Conservation (phyloP, 2,329 filamentous ascomycete genomes). For the Aspergillus pseudotamarii region DNA sequence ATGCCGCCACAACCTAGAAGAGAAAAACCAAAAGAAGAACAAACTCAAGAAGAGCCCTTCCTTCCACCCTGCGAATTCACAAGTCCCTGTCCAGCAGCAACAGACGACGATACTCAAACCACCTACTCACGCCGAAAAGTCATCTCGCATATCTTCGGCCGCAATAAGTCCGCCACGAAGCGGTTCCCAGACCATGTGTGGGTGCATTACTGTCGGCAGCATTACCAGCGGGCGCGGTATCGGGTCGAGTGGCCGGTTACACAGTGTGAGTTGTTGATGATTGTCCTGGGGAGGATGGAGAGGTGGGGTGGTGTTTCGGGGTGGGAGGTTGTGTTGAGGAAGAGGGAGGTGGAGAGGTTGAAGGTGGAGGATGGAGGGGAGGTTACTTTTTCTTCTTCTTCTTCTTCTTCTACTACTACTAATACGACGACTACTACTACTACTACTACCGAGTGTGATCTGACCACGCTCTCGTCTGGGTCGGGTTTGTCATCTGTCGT, state of each 20-base stretch:
- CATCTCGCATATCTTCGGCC: slow-evolving; percentile 79
- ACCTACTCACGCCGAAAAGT: slow-evolving; percentile 55
- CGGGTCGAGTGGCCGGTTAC: slow-evolving; percentile 63
- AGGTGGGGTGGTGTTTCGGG: slow-evolving; percentile 62
- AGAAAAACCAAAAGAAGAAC: background rate
- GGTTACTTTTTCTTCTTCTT: background rate
- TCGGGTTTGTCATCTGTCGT: background rate
- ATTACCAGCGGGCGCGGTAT: slow-evolving; percentile 77
- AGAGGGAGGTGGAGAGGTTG: slow-evolving; percentile 54
- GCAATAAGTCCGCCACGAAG: slow-evolving; percentile 77
- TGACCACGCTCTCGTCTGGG: background rate
- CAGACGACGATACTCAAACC: background rate
- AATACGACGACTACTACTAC: no score
- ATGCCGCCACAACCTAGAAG: background rate
- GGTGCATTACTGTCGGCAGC: slow-evolving; percentile 78
- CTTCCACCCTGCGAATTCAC: slow-evolving; percentile 20
- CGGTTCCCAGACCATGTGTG: slow-evolving; percentile 70
- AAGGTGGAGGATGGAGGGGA: background rate
- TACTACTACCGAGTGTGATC: no score
- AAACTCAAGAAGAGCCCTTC: background rate
- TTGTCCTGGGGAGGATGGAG: slow-evolving; percentile 65
- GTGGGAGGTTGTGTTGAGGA: slow-evolving; percentile 66
- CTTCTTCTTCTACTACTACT: no score
- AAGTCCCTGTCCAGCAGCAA: slow-evolving; percentile 14
- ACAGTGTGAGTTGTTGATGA: slow-evolving; percentile 66